Percentiles rank a stretch among this genome's conserved stretches.
Evolutionary conservation across 1,284 basidiomycete genomes (phyloP).

Genomic region (Grifola frondosa): DNA sequence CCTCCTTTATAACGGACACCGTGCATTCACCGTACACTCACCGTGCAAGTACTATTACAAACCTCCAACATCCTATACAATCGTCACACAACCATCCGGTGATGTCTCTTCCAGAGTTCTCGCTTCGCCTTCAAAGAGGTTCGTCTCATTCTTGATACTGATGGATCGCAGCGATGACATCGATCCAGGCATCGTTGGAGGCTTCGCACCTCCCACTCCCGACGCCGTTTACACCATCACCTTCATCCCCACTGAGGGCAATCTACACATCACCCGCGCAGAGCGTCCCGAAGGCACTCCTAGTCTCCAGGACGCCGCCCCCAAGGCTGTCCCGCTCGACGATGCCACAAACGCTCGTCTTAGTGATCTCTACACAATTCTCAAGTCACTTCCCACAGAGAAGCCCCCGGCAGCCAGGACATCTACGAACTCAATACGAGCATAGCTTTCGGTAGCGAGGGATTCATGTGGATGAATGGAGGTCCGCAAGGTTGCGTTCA

Average conservation of each 20-base stretch:
- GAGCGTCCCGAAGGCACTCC: conserved; percentile 49
- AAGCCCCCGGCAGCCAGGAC: conserved; percentile 61
- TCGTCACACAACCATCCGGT: conserved; percentile 1
- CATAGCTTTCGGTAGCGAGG: conserved; percentile 60
- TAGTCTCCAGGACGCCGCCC: conserved; percentile 39
- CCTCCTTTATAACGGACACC: too few relatives aligned
- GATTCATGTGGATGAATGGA: conserved; percentile 60
- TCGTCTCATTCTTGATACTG: neutral
- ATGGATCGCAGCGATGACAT: neutral
- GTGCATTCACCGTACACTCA: neutral
- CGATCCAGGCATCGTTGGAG: conserved; percentile 65
- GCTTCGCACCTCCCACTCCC: conserved; percentile 69
- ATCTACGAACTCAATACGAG: conserved; percentile 69
- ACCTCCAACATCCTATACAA: neutral
- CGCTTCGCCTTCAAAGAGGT: conserved; percentile 38
- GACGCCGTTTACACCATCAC: conserved; percentile 54
- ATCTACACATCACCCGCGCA: conserved; percentile 47
- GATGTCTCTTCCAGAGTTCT: conserved; percentile 35
- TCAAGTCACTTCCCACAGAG: conserved; percentile 59
- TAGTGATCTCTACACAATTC: conserved; percentile 54
- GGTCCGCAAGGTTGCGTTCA: conserved; percentile 59
- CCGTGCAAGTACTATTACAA: neutral
- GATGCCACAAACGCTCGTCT: conserved; percentile 39
- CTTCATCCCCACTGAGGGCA: conserved; percentile 32
- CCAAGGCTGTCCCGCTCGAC: conserved; percentile 44